These are phyloP conservation scores for Tylopilus vinaceipallidus DNA, from an alignment of 768 basidiomycete species.

Conservation along the genomic window DNA sequence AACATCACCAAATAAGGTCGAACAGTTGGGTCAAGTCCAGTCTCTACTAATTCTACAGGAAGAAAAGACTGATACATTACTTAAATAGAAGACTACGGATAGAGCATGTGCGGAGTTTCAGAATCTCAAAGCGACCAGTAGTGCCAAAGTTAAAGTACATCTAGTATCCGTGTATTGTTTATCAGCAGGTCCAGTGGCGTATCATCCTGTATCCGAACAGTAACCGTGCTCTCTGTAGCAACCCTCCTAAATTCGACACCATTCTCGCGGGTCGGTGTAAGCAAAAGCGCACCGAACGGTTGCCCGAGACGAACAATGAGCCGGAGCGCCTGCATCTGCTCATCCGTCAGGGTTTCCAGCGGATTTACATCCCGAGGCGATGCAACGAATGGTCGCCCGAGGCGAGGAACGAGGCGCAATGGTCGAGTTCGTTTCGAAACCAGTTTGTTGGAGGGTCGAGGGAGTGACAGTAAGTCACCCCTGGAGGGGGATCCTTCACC, in stretches of 20 bases:
- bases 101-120: no score
- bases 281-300: no score
- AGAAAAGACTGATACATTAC: no score
- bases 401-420: not conserved
- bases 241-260: not conserved
- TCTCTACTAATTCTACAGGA: no score
- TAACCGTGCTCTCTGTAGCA: constrained; percentile 1
- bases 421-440: not conserved
- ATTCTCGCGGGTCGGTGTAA: not conserved
- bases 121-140: no score
- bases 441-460: not conserved
- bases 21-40: no score
- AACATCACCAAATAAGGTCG: constrained; percentile 17
- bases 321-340: no score
- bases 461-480: not conserved
- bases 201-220: not conserved
- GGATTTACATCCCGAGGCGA: not conserved
- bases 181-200: not conserved
- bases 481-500: no score
- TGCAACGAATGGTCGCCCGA: no score
- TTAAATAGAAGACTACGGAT: no score
- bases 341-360: not conserved
- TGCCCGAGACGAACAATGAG: no score
- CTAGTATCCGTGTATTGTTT: not conserved
- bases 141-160: not conserved